phyloP scores from a whole-genome alignment of 768 basidiomycete genomes.

The Calvatia gigantea region DNA sequence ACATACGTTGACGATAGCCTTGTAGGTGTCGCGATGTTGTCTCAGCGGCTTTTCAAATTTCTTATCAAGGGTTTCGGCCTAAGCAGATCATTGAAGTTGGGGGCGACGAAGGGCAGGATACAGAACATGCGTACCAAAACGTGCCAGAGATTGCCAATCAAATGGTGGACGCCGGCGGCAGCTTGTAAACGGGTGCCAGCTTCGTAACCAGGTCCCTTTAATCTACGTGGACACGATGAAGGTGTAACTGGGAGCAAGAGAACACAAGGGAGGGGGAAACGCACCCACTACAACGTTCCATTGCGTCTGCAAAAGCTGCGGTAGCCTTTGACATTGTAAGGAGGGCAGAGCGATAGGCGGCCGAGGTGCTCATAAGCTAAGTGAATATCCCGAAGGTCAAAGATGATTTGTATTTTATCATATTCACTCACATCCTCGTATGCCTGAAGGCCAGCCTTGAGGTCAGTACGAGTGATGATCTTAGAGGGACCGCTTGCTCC shows the following conservation, averaged over 20 bases:
- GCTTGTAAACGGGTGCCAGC: slow-evolving; percentile 80
- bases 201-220: slow-evolving; percentile 80
- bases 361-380: slow-evolving; percentile 73
- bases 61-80: slow-evolving; percentile 85
- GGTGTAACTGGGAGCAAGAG: neutral
- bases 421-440: slow-evolving; percentile 67
- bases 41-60: slow-evolving; percentile 87
- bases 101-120: slow-evolving; percentile 1
- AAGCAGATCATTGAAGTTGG: slow-evolving; percentile 10
- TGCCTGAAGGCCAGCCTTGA: slow-evolving; percentile 73
- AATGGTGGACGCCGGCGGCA: slow-evolving; percentile 84
- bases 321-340: slow-evolving; percentile 80
- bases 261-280: slow-evolving; percentile 21
- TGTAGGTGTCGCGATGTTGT: slow-evolving; percentile 82
- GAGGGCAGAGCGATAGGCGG: slow-evolving; percentile 78
- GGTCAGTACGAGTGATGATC: slow-evolving; percentile 77
- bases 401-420: neutral
- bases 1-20: slow-evolving; percentile 62
- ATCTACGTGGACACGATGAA: slow-evolving; percentile 30
- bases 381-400: neutral
- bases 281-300: slow-evolving; percentile 82
- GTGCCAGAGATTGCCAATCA: slow-evolving; percentile 91
- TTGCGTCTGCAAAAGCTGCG: slow-evolving; percentile 80
- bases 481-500: slow-evolving; percentile 72
- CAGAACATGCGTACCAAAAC: slow-evolving; percentile 59